phyloP scores from a whole-genome alignment of 2,329 filamentous ascomycete species.

The Ilyonectria sp. region DNA sequence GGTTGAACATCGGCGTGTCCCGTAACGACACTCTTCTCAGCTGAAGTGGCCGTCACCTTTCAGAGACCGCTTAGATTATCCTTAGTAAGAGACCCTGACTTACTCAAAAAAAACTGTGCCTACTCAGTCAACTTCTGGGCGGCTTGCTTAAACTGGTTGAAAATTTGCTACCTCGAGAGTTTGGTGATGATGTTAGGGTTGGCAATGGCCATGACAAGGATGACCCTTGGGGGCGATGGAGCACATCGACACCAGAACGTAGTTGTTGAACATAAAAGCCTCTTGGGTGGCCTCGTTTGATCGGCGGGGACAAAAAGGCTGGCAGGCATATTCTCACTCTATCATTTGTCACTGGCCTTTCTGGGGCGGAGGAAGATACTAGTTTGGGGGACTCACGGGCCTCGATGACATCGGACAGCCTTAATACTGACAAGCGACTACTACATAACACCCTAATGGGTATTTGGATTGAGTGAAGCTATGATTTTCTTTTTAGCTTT shows the following conservation, averaged over 20 bases:
- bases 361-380: slow-evolving; percentile 68
- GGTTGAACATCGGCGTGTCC: slow-evolving; percentile 48
- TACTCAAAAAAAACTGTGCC: slow-evolving; percentile 49
- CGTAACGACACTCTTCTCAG: slow-evolving; percentile 33
- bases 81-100: slow-evolving; percentile 53
- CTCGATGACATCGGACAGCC: slow-evolving; percentile 48
- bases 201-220: slow-evolving; percentile 75
- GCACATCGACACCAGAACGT: slow-evolving; percentile 77
- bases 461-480: too few relatives aligned
- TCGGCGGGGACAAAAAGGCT: slow-evolving; percentile 69
- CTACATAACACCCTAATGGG: too few relatives aligned
- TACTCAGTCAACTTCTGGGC: slow-evolving; percentile 64
- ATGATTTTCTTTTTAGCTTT: too few relatives aligned
- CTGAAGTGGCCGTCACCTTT: slow-evolving; percentile 41
- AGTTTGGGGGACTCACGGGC: slow-evolving; percentile 69
- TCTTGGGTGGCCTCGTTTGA: slow-evolving; percentile 72
- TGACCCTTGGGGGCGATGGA: slow-evolving; percentile 69
- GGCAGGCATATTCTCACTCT: slow-evolving; percentile 57
- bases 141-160: slow-evolving; percentile 67
- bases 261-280: slow-evolving; percentile 71
- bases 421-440: too few relatives aligned
- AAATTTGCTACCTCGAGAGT: slow-evolving; percentile 66
- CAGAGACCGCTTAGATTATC: slow-evolving; percentile 54
- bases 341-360: slow-evolving; percentile 47
- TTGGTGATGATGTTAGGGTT: slow-evolving; percentile 72